These are phyloP conservation scores for Rhododendron williamsianum DNA, from an alignment of 148 eudicot species.

Conservation along the genomic window DNA sequence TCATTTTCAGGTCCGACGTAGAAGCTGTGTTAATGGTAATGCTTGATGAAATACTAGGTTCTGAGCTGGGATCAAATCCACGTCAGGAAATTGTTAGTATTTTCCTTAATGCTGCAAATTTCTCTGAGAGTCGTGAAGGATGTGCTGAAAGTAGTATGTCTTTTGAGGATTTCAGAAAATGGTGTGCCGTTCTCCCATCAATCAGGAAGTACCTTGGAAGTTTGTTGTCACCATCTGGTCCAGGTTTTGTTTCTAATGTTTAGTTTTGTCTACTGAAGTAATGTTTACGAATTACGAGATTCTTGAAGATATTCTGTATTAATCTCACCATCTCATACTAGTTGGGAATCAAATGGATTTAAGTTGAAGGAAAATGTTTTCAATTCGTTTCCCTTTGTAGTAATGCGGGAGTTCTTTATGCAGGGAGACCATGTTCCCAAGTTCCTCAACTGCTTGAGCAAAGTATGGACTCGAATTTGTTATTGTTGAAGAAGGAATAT, in stretches of 20 bases:
- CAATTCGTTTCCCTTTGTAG: background rate
- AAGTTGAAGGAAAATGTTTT: background rate
- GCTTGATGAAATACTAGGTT: constrained; percentile 51
- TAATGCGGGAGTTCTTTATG: constrained; percentile 8
- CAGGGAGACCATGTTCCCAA: constrained; percentile 54
- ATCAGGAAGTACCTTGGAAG: constrained; percentile 69
- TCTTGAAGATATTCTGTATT: background rate
- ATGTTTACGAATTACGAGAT: background rate
- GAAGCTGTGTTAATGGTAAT: constrained; percentile 60
- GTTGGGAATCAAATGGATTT: background rate
- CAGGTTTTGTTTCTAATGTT: constrained; percentile 38
- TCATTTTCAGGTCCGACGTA: constrained; percentile 67
- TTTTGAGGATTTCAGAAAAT: constrained; percentile 62
- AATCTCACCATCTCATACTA: background rate
- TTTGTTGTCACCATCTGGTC: constrained; percentile 57
- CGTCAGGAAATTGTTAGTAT: constrained; percentile 28
- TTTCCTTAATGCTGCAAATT: constrained; percentile 54
- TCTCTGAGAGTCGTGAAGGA: constrained; percentile 38
- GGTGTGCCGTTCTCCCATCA: constrained; percentile 67
- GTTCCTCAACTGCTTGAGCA: constrained; percentile 54
- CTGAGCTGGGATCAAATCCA: constrained; percentile 35
- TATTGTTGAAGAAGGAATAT: constrained; percentile 60
- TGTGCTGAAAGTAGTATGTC: constrained; percentile 49
- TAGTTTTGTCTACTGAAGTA: background rate
- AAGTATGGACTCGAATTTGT: constrained; percentile 30